Evolutionary conservation across 2,329 filamentous ascomycete species (phyloP), one percentile per base, ranked within the genome.

Genomic region (Pestalotiopsis fici): DNA sequence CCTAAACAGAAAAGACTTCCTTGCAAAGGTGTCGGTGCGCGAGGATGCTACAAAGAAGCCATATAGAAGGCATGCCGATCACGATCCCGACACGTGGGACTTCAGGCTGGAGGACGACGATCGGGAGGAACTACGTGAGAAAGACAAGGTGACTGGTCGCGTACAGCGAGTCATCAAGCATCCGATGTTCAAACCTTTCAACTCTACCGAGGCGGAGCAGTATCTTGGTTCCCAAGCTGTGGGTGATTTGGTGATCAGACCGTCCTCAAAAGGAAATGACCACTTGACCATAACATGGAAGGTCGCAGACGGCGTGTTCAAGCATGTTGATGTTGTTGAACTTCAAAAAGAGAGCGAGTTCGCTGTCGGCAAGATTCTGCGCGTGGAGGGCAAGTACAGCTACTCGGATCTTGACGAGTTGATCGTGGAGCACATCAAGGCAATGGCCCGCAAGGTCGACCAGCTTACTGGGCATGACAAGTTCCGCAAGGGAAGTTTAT

Each of bases 281-380:
- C 96, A 99, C 82, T 85, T 99, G 66, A 94, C 95, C 7, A 90
- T 99, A 59, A 99, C 96, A 0, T 99, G 96, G 96, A 99, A 99
- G 83, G 95, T 99, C 15, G 92, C 94, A 1, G 94, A 98, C 78
- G 92, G 92, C 68, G 90, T 98, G n/a, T 99, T 95, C 79, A 95
- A 99, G 81, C 96, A 99, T 79, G 93, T 99, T 71, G 96, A 99
- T 79, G 95, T 99, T 39, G 87, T 99, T 50, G 96, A 99, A 81
- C 86, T 99, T 76, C 93, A 97, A 79, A 99, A 99, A 81, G 94
- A 97, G 70, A 98, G 94, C 70, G 95, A 98, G 78, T 98, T 98
- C 78, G 95, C 94, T 0, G 91, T 98, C 3, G 96, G 96, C 70
- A 91, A 91, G 73, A 90, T 91, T 55, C 86, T 99, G 65, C 93